Evolutionary conservation across 1,284 basidiomycete species (phyloP), one percentile per base, ranked within the genome.

Genomic region (Hemileia vastatrix): DNA sequence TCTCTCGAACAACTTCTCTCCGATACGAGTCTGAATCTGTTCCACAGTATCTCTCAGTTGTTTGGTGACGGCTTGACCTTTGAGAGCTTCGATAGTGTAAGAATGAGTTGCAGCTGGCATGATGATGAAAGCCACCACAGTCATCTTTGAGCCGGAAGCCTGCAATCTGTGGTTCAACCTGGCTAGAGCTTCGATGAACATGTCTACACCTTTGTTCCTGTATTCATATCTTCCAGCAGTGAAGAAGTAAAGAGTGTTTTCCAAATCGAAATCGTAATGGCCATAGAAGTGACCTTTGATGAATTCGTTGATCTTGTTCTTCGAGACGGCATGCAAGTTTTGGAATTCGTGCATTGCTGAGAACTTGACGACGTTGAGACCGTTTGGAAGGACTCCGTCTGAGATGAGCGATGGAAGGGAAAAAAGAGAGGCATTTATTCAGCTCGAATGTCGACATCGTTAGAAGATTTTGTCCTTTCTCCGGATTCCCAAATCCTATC

Each of bases 201-300:
- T 95, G 77, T 97, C 93, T 48, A 96, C 91, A 70, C 93, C 93
- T 81, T 97, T 97, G 81, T 97, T 97, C 52, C 93, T 83, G 78
- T 95, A 97, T 78, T 97, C 93, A 78, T 97, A 97, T 54, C 93
- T 85, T 53, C 94, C 93, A 18, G 93, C 93, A 15, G 90, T 96
- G 80, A 97, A 97, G 82, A 96, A 85, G 79, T 97, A 97, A 66
- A 97, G 81, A 2, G 93, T 97, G 77, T 96, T 93, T 50, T 96
- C 90, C 8, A 77, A 81, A 77, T 94, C 89, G 75, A 94, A 94
- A 77, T 95, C 87, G 77, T 90, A 93, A 76, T 95, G 88, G 8
- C 94, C 93, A 77, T 96, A 97, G 79, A 97, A 97, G 77, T 97
- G 94, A 11, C 94, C 93, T 60, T 91, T 83, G 62, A 96, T 83